Conservation (phyloP, 139 green algal species). For the Coccomyxa sp. region DNA sequence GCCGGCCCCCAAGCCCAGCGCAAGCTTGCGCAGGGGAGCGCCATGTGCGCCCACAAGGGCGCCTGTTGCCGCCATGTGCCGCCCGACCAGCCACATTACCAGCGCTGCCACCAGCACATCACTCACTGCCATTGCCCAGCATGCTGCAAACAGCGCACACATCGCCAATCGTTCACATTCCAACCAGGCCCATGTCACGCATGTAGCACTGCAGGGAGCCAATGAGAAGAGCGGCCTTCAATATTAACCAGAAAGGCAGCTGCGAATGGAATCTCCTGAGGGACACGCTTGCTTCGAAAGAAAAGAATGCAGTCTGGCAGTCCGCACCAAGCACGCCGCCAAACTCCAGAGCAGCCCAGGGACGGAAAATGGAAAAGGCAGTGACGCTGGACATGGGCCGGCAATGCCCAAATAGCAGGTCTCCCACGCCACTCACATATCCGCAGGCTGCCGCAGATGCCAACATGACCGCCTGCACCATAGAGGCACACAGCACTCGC, state of each 20-base stretch:
- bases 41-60: conserved; percentile 19
- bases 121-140: background rate
- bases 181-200: no score
- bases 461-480: conserved; percentile 5
- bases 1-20: conserved; percentile 19
- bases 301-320: background rate
- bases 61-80: conserved; percentile 13
- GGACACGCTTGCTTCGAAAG: no score
- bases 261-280: no score
- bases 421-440: background rate
- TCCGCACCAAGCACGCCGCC: conserved; percentile 6
- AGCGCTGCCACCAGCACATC: conserved; percentile 21
- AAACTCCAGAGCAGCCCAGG: conserved; percentile 12
- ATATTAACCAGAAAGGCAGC: no score
- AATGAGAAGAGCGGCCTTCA: no score
- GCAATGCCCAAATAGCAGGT: background rate
- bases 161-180: no score
- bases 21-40: conserved; percentile 26
- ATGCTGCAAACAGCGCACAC: background rate
- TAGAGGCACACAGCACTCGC: background rate
- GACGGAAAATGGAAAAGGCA: background rate
- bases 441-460: background rate
- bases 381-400: background rate
- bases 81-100: conserved; percentile 10
- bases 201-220: no score